These are phyloP conservation scores for Ustilago hordei DNA, from an alignment of 1,284 basidiomycete species.

Conservation along the genomic window DNA sequence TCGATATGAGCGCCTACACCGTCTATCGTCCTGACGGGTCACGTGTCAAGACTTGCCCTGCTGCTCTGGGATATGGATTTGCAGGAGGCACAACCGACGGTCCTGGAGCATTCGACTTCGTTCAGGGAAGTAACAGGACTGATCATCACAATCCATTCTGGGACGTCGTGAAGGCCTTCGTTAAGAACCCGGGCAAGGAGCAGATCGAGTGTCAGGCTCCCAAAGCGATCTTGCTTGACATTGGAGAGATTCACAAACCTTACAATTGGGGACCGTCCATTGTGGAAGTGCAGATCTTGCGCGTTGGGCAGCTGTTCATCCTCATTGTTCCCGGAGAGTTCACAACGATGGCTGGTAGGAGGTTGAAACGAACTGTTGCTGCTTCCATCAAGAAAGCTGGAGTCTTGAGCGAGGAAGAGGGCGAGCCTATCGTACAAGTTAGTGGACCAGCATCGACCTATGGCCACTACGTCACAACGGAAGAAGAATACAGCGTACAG, in stretches of 20 bases:
- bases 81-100: slow-evolving; percentile 82
- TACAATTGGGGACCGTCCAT: slow-evolving; percentile 82
- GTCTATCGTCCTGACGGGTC: slow-evolving; percentile 79
- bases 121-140: slow-evolving; percentile 80
- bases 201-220: slow-evolving; percentile 81
- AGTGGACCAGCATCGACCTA: slow-evolving; percentile 83
- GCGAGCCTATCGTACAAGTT: slow-evolving; percentile 57
- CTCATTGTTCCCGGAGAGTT: slow-evolving; percentile 80
- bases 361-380: slow-evolving; percentile 76
- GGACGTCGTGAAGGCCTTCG: slow-evolving; percentile 76
- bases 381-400: slow-evolving; percentile 76
- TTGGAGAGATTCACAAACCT: slow-evolving; percentile 71
- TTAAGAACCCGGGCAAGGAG: slow-evolving; percentile 77
- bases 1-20: slow-evolving; percentile 76
- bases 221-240: slow-evolving; percentile 78
- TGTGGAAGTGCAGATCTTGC: slow-evolving; percentile 83
- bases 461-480: slow-evolving; percentile 78
- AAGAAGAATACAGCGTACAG: slow-evolving; percentile 81
- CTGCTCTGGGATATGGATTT: slow-evolving; percentile 74
- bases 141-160: slow-evolving; percentile 80
- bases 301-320: slow-evolving; percentile 82
- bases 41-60: slow-evolving; percentile 79
- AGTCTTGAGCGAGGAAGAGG: slow-evolving; percentile 73
- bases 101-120: slow-evolving; percentile 83
- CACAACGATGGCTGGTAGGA: slow-evolving; percentile 75